Conservation (phyloP, 2,329 filamentous ascomycete genomes). For the Alternaria ethzedia region DNA sequence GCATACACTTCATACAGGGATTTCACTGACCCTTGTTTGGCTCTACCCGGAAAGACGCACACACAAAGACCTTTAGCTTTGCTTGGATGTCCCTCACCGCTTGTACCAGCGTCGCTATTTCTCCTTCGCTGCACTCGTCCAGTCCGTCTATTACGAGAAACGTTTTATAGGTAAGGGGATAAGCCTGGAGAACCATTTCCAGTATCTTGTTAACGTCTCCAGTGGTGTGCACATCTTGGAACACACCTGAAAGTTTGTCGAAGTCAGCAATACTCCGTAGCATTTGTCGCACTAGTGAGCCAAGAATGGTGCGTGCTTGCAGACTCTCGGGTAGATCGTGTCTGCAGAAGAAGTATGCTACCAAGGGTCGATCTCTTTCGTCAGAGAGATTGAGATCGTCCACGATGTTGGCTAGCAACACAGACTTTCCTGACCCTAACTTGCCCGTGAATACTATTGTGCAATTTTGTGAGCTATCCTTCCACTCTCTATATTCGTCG, state of each 20-base stretch:
- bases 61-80: slow-evolving; percentile 25
- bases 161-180: slow-evolving; percentile 19
- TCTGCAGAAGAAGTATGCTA: slow-evolving; percentile 39
- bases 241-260: slow-evolving; percentile 2
- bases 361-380: neutral
- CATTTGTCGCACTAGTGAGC: slow-evolving; percentile 46
- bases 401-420: slow-evolving; percentile 54
- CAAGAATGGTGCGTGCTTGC: slow-evolving; percentile 30
- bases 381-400: slow-evolving; percentile 26
- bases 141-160: slow-evolving; percentile 48
- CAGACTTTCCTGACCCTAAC: slow-evolving; percentile 56
- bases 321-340: slow-evolving; percentile 32
- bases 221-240: neutral
- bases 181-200: slow-evolving; percentile 22
- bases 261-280: slow-evolving; percentile 33
- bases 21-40: slow-evolving; percentile 3
- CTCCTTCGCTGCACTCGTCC: slow-evolving; percentile 37
- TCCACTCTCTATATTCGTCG: slow-evolving; percentile 40
- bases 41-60: slow-evolving; percentile 31
- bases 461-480: slow-evolving; percentile 16
- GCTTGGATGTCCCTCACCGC: slow-evolving; percentile 29
- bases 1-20: too few species aligned
- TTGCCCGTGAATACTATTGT: slow-evolving; percentile 51
- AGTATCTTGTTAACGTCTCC: slow-evolving; percentile 24
- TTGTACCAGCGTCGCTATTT: slow-evolving; percentile 18